Evolutionary conservation across 108 stramenopile genomes (phyloP).

Genomic region (Fragilariopsis cylindrus): DNA sequence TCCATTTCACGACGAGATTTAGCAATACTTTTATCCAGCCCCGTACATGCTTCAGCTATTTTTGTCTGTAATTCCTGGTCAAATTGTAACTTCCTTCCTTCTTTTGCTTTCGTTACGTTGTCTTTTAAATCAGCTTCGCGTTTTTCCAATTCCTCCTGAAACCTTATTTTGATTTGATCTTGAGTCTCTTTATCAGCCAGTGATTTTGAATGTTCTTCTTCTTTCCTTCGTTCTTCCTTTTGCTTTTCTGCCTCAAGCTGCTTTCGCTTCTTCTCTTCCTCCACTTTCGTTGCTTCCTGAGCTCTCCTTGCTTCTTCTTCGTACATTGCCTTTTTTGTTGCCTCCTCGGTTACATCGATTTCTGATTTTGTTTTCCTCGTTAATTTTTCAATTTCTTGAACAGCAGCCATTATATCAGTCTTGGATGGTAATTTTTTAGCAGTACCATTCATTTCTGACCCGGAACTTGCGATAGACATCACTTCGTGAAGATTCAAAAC

Average conservation of each 20-base stretch:
- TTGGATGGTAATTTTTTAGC: constrained; percentile 37
- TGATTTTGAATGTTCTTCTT: constrained; percentile 16
- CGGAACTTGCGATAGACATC: constrained; percentile 3
- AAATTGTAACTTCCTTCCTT: constrained; percentile 23
- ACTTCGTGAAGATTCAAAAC: constrained; percentile 32
- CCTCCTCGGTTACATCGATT: constrained; percentile 11
- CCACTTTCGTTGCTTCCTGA: constrained; percentile 9
- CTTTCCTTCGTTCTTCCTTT: constrained; percentile 20
- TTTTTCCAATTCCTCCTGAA: constrained; percentile 28
- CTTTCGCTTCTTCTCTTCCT: constrained; percentile 14
- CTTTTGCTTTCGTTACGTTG: constrained; percentile 29
- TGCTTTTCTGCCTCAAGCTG: not conserved
- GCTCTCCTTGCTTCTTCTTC: constrained; percentile 22
- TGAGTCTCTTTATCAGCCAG: constrained; percentile 18
- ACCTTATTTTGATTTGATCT: constrained; percentile 40
- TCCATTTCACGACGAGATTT: constrained; percentile 38
- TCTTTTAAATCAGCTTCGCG: constrained; percentile 22
- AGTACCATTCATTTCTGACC: constrained; percentile 5
- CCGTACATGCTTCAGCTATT: constrained; percentile 23
- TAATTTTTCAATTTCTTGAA: constrained; percentile 31
- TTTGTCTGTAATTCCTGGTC: constrained; percentile 23
- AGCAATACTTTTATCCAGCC: constrained; percentile 37
- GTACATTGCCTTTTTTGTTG: constrained; percentile 14
- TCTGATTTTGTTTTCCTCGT: constrained; percentile 32
- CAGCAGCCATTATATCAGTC: constrained; percentile 35